A percentile compares a stretch with the other conserved stretches of the same genome.
These are phyloP conservation scores for Lobosporangium transversale DNA, from an alignment of 192 early-diverging fungal genomes.

Conservation along the genomic window DNA sequence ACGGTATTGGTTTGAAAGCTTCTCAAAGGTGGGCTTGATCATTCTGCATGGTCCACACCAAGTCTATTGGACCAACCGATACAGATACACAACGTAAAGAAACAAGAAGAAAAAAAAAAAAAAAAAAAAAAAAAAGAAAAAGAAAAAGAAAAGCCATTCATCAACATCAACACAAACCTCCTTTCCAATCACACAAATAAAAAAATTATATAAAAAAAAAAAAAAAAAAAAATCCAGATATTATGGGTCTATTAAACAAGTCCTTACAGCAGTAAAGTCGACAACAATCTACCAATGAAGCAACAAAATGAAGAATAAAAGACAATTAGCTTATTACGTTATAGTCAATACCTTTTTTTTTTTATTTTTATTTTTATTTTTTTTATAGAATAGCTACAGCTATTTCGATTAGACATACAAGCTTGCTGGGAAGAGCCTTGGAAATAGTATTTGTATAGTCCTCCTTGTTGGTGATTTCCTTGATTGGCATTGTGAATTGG, in stretches of 20 bases:
- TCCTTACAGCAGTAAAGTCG: slow-evolving; percentile 61
- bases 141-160: background rate
- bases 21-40: slow-evolving; percentile 63
- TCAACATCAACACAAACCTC: too few relatives aligned
- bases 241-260: too few relatives aligned
- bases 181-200: too few relatives aligned
- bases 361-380: too few relatives aligned
- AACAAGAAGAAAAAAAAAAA: too few relatives aligned
- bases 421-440: slow-evolving; percentile 30
- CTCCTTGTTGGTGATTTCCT: slow-evolving; percentile 42
- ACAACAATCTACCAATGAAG: slow-evolving; percentile 58
- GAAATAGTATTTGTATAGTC: slow-evolving; percentile 44
- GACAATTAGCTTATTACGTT: too few relatives aligned
- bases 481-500: slow-evolving; percentile 29
- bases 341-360: too few relatives aligned
- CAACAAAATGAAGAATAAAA: background rate
- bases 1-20: slow-evolving; percentile 58
- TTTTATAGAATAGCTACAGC: too few relatives aligned
- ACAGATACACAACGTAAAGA: too few relatives aligned
- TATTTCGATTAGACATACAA: too few relatives aligned
- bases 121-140: background rate
- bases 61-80: slow-evolving; percentile 9
- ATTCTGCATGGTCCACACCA: slow-evolving; percentile 62
- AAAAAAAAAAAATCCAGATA: too few relatives aligned
- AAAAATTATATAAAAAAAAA: too few relatives aligned